Conservation (phyloP, 257 asterid genomes). For the Scutellaria galericulata region DNA sequence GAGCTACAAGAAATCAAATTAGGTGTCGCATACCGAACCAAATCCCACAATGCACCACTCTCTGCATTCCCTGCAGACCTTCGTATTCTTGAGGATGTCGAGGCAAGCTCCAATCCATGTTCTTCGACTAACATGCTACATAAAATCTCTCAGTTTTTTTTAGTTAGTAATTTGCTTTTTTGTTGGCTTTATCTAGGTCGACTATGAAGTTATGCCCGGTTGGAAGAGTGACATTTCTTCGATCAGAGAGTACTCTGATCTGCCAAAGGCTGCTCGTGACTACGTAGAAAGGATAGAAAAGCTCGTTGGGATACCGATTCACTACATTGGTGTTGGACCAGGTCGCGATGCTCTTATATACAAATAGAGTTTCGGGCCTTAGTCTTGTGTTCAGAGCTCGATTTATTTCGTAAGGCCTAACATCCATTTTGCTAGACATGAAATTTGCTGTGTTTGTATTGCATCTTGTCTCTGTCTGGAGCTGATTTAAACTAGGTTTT, state of each 20-base stretch:
- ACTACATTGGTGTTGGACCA: conserved; percentile 95
- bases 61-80: conserved; percentile 87
- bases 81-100: conserved; percentile 67
- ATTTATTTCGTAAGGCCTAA: conserved; percentile 22
- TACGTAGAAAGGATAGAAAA: conserved; percentile 93
- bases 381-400: conserved; percentile 29
- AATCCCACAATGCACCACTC: conserved; percentile 63
- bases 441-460: neutral
- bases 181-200: conserved; percentile 55
- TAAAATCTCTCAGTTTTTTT: neutral
- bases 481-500: conserved; percentile 5
- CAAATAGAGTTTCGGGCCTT: conserved; percentile 49
- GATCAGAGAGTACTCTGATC: conserved; percentile 76
- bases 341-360: conserved; percentile 96
- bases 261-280: conserved; percentile 80
- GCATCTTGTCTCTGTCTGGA: conserved; percentile 7
- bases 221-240: conserved; percentile 86
- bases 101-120: conserved; percentile 46
- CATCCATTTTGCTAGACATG: conserved; percentile 7
- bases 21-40: conserved; percentile 68
- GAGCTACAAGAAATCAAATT: conserved; percentile 73
- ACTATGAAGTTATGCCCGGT: conserved; percentile 88
- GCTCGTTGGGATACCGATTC: conserved; percentile 80
- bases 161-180: conserved; percentile 13
- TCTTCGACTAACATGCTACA: neutral